Conservation (phyloP, 1,284 basidiomycete species). For the Phellopilus nigrolimitatus region DNA sequence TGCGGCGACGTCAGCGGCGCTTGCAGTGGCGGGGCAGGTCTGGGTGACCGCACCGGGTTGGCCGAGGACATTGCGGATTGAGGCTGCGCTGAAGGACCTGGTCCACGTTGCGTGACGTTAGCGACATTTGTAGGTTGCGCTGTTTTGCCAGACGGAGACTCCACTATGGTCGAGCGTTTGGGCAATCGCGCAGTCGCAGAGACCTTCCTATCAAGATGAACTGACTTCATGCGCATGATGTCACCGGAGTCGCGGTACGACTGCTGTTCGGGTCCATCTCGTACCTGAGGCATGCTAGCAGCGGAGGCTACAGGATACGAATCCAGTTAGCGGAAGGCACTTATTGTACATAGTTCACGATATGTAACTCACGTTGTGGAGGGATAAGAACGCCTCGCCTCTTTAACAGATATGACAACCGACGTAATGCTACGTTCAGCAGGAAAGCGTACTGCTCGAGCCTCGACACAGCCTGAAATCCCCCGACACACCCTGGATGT, state of each 20-base stretch:
- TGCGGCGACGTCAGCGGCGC: conserved; percentile 19
- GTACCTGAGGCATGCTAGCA: conserved; percentile 28
- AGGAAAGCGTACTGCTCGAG: conserved; percentile 98
- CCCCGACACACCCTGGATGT: conserved; percentile 56
- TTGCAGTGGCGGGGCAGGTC: conserved; percentile 18
- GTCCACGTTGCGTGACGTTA: conserved; percentile 37
- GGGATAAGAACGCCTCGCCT: conserved; percentile 87
- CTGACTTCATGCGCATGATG: conserved; percentile 91
- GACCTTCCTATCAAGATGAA: conserved; percentile 91
- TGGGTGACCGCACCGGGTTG: conserved; percentile 26
- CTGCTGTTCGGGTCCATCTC: conserved; percentile 45
- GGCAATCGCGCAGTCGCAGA: conserved; percentile 90
- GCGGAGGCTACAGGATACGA: conserved; percentile 33
- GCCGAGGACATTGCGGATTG: conserved; percentile 30
- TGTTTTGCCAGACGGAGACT: conserved; percentile 88
- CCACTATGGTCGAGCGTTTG: conserved; percentile 92
- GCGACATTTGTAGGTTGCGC: conserved; percentile 60
- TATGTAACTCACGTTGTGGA: conserved; percentile 65
- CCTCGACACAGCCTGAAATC: conserved; percentile 89
- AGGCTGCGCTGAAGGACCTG: conserved; percentile 30
- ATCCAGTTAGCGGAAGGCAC: conserved; percentile 20
- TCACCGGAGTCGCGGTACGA: conserved; percentile 84
- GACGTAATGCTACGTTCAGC: conserved; percentile 90
- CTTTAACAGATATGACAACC: conserved; percentile 87
- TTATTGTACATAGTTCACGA: conserved; percentile 15